Base-by-base conservation (phyloP, 495 filamentous ascomycete genomes). In the Penicillium samsonianum region DNA sequence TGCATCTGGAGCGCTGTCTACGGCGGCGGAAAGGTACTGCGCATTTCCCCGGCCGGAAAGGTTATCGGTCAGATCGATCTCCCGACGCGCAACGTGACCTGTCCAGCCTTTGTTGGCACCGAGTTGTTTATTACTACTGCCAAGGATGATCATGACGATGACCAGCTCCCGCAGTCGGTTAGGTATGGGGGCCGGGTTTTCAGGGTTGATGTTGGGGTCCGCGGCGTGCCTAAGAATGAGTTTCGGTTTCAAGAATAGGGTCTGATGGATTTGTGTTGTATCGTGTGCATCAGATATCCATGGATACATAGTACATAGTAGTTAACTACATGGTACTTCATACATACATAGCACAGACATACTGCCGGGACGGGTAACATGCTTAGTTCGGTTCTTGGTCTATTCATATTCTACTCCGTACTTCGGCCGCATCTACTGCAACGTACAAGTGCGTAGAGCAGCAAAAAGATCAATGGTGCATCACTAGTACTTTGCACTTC, bases 1-100 rank as follows among this genome's bases (percentile, higher is more conserved):
- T 84, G 85, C 60, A 75, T 93, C 26, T 92, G 90, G 90, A 83
- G 83, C 55, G 87, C 88, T n/a, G 77, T 91, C 30, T 90, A 89
- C 62, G 88, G 88, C 43, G 88, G 87, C 60, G 72, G 80, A 47
- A 78, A 81, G 45, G 84, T 93, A 17, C 69, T 91, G 48, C 84
- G 85, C 66, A 82, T 92, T 60, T 82, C 79, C 7, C 80, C 84
- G 5, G 73, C 78, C 31, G 88, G 88, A 3, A 75, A 84, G 65
- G 67, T 91, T 22, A 75, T 89, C 19, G 87, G 87, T 17, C 77
- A 87, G 74, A 74, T 93, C 35, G 78, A 66, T 6, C 71, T 91
- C 56, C 86, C 87, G 22, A 90, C 90, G 37, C 80, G 79, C 55
- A 83, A 85, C 63, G 79, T 87, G 64, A 90, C 89, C 20, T 92